Conservation (phyloP, 2,329 filamentous ascomycete species). For the Grosmannia clavigera region DNA sequence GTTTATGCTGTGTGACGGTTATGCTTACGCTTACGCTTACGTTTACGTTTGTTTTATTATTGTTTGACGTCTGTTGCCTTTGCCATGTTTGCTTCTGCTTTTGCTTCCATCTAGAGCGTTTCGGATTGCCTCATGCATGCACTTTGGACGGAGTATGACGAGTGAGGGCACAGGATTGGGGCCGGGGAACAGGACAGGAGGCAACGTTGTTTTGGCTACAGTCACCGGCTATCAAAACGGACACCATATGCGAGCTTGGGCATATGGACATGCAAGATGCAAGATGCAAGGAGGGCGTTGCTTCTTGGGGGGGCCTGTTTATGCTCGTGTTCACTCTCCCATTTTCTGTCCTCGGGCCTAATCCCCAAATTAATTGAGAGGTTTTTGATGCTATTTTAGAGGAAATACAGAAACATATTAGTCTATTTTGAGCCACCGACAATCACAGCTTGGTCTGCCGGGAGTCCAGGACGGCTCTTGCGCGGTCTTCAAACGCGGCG, state of each 20-base stretch:
- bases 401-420: not conserved
- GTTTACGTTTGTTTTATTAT: not conserved
- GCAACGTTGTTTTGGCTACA: slow-evolving; percentile 1
- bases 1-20: not conserved
- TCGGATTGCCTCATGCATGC: not conserved
- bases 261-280: not conserved
- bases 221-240: not conserved
- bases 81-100: not conserved
- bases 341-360: not conserved
- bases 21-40: not conserved
- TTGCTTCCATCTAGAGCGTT: not conserved
- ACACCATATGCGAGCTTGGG: too few species aligned
- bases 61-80: not conserved
- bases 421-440: too few species aligned
- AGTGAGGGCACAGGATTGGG: not conserved
- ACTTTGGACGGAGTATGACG: slow-evolving; percentile 1
- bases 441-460: not conserved
- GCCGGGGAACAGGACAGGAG: not conserved
- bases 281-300: not conserved
- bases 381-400: not conserved
- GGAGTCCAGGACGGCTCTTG: slow-evolving; percentile 35
- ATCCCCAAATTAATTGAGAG: not conserved
- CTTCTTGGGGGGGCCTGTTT: not conserved
- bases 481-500: slow-evolving; percentile 78
- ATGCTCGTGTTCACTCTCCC: not conserved